A percentile compares a stretch with the other conserved stretches of the same genome.
Evolutionary conservation across 371 early-diverging fungal genomes (phyloP).

Genomic region (Mortierella sp.): DNA sequence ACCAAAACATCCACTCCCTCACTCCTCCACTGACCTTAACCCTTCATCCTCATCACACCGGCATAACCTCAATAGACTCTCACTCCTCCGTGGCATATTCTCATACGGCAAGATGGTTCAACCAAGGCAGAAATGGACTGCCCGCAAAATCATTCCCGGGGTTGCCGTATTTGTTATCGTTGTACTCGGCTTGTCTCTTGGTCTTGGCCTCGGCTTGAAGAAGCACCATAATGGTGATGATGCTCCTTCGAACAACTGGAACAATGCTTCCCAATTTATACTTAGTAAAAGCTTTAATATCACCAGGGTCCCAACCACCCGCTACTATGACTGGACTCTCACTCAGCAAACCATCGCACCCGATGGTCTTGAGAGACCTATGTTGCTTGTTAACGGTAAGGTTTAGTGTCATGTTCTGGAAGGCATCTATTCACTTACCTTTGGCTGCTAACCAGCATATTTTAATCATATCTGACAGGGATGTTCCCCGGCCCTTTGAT

Average conservation of each 20-base stretch:
- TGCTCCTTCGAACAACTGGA: constrained; percentile 12
- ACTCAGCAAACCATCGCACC: constrained; percentile 49
- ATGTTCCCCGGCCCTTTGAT: constrained; percentile 60
- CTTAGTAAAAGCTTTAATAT: constrained; percentile 49
- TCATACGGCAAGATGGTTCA: neutral
- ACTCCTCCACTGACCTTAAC: no score
- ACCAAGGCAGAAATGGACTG: constrained; percentile 7
- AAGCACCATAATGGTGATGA: neutral
- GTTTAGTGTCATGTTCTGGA: neutral
- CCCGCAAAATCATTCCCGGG: constrained; percentile 5
- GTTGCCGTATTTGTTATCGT: neutral
- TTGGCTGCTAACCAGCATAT: neutral
- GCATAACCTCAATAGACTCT: neutral
- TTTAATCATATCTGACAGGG: constrained; percentile 13
- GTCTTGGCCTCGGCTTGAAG: constrained; percentile 24
- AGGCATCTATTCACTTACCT: neutral
- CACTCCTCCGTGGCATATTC: neutral
- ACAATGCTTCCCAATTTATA: constrained; percentile 35
- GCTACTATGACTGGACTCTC: constrained; percentile 50
- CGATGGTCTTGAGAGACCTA: constrained; percentile 57
- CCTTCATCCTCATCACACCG: neutral
- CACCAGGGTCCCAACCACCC: constrained; percentile 30
- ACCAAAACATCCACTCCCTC: no score
- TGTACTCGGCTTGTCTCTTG: constrained; percentile 15
- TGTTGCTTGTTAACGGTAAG: constrained; percentile 60